Evolutionary conservation across 2,329 filamentous ascomycete species (phyloP).

Genomic region (Raffaelea albimanens): DNA sequence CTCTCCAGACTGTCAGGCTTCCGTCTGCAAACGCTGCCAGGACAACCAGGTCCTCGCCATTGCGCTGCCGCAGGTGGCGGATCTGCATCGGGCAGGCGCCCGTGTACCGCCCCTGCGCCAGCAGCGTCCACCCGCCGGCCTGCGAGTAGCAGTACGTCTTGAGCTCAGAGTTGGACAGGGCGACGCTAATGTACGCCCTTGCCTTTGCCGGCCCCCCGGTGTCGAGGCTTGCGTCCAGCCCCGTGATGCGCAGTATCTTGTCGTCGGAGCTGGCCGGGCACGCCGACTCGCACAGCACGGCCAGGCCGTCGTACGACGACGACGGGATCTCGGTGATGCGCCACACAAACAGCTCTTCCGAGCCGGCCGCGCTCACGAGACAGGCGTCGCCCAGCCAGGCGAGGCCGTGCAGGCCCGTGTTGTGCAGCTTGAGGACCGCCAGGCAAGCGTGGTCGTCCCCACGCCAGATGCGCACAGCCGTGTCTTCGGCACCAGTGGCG

Average conservation of each 20-base stretch:
- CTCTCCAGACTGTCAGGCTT: slow-evolving; percentile 52
- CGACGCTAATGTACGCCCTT: slow-evolving; percentile 54
- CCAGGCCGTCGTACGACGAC: slow-evolving; percentile 36
- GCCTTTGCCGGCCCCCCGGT: too few species aligned
- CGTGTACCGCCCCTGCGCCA: slow-evolving; percentile 52
- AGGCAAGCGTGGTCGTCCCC: slow-evolving; percentile 36
- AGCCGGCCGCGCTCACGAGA: slow-evolving; percentile 78
- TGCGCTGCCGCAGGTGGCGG: slow-evolving; percentile 27
- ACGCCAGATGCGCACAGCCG: slow-evolving; percentile 62
- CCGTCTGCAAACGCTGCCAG: slow-evolving; percentile 78
- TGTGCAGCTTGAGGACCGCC: slow-evolving; percentile 65
- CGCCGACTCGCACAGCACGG: slow-evolving; percentile 46
- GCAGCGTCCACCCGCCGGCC: slow-evolving; percentile 32
- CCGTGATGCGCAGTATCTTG: slow-evolving; percentile 65
- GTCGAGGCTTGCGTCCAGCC: slow-evolving; percentile 20
- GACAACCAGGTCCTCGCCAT: slow-evolving; percentile 26
- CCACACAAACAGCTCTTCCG: slow-evolving; percentile 88
- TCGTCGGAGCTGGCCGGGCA: slow-evolving; percentile 42
- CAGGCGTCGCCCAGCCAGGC: slow-evolving; percentile 60
- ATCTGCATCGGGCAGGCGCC: slow-evolving; percentile 68
- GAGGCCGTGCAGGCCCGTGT: slow-evolving; percentile 72
- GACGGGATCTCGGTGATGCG: slow-evolving; percentile 44
- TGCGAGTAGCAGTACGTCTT: slow-evolving; percentile 46
- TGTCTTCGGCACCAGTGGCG: slow-evolving; percentile 67
- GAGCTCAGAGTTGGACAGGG: slow-evolving; percentile 75